Conservation (phyloP, 805 yeast genomes). For the Ogataea pilisensis region DNA sequence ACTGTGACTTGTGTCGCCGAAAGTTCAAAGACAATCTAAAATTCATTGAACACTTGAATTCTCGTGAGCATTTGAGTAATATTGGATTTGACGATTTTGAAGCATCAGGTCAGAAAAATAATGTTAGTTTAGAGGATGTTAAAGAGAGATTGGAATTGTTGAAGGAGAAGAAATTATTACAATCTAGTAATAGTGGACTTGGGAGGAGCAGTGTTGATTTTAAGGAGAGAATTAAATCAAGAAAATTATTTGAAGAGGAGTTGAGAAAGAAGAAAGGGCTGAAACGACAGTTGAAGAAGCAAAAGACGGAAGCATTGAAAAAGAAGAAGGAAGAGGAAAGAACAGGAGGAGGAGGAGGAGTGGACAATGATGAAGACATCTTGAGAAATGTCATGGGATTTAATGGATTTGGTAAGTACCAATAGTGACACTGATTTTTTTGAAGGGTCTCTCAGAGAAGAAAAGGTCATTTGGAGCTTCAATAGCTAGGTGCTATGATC, state of each 20-base stretch:
- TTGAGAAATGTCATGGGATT: constrained; percentile 55
- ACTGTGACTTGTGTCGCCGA: constrained; percentile 74
- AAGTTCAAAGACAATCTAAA: constrained; percentile 82
- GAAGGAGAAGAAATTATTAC: constrained; percentile 28
- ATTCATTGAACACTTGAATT: constrained; percentile 77
- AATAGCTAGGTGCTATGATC: too few relatives aligned
- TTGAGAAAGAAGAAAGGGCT: constrained; percentile 28
- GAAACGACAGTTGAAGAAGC: constrained; percentile 23
- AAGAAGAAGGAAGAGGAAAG: constrained; percentile 10
- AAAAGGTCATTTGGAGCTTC: too few relatives aligned
- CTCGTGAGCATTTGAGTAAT: constrained; percentile 57
- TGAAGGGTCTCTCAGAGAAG: too few relatives aligned
- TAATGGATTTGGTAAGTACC: constrained; percentile 12
- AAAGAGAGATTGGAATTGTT: constrained; percentile 34
- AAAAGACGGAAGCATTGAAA: constrained; percentile 14
- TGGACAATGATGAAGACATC: constrained; percentile 19
- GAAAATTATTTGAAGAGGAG: constrained; percentile 37
- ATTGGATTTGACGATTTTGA: constrained; percentile 28
- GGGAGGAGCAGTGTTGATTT: constrained; percentile 29
- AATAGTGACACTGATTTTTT: too few relatives aligned
- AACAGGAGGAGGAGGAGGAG: constrained; percentile 4
- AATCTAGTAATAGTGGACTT: constrained; percentile 7
- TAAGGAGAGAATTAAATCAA: constrained; percentile 36
- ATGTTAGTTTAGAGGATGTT: constrained; percentile 48
- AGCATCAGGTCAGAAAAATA: constrained; percentile 25